phyloP scores from a whole-genome alignment of 306 rosid species.

The Parietaria judaica region DNA sequence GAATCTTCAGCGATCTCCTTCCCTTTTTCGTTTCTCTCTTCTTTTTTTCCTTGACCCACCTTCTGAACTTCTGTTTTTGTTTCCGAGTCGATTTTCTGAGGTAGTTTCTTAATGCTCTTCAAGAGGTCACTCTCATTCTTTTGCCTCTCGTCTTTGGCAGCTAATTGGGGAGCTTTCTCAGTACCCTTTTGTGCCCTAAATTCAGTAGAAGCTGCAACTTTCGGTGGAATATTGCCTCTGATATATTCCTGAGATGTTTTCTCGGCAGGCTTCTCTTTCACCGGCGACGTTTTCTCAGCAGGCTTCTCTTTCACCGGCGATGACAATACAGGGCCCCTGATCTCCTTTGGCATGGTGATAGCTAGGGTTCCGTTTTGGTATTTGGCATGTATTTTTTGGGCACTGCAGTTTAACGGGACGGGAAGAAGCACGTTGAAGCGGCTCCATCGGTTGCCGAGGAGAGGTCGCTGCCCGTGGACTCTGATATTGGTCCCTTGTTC shows the following conservation, averaged over 20 bases:
- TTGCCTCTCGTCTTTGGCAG: not conserved
- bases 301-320: conserved; percentile 16
- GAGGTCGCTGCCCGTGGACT: conserved; percentile 44
- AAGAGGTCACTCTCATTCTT: not conserved
- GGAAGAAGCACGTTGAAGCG: conserved; percentile 29
- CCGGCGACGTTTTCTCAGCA: conserved; percentile 20
- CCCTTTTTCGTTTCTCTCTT: not conserved
- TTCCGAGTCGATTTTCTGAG: not conserved
- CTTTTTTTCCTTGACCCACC: not conserved
- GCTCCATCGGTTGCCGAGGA: conserved; percentile 25
- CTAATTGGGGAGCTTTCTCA: conserved; percentile 2
- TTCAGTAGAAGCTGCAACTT: not conserved
- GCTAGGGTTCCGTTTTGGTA: conserved; percentile 31
- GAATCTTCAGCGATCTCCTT: conserved; percentile 4
- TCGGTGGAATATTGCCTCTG: too few species aligned
- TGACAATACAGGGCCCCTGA: not conserved
- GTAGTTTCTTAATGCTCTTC: not conserved
- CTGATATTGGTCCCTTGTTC: conserved; percentile 9
- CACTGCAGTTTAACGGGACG: conserved; percentile 27
- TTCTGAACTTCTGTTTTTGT: conserved; percentile 1
- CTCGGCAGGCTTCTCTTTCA: conserved; percentile 15
- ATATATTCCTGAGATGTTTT: not conserved
- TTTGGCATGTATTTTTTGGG: conserved; percentile 24
- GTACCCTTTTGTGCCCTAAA: conserved; percentile 8
- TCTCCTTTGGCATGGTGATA: conserved; percentile 41